Evolutionary conservation across 768 basidiomycete genomes (phyloP), one percentile per base, ranked within the genome.

Genomic region (Pleurotus citrinopileatus): DNA sequence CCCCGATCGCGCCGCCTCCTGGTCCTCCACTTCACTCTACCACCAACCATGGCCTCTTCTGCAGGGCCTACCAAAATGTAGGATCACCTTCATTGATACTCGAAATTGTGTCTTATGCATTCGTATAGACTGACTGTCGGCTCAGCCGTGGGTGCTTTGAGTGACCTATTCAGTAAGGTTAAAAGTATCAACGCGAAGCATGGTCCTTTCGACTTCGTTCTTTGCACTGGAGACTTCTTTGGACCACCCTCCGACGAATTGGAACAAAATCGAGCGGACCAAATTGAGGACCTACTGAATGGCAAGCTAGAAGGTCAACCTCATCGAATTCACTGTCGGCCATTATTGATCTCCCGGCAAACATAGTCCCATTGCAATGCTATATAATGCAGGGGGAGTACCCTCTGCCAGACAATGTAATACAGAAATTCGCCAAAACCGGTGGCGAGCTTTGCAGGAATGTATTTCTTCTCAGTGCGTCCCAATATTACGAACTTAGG

Each of bases 361-460:
- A n/a, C n/a, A n/a, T n/a, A 96, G 92, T 85, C 25, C 91, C 95
- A 9, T 71, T 96, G 15, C 89, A 91, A 63, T 94, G 92, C 61
- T 98, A 96, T 72, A 84, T 97, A 55, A 94, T 94, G 82, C 86
- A 94, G 65, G 95, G 95, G 15, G 81, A 84, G 51, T 72, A 84
- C 59, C 83, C 87, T 1, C 68, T 98, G 12, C 93, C 94, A 3
- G 73, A 79, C 42, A 66, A 72, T 23, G 84, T 97, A 15, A 80
- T 91, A 55, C 83, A 87, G 58, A 87, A 84, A 65, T 87, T 91
- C 63, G 78, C 82, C 17, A 79, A 82, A 66, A 87, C 85, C 2
- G 84, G 86, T 1, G 92, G 91, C 34, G 86, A 94, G 63, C 63
- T 98, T 22, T 86, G 84, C 65, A 79, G 81, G 58, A 92, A 94